Conservation (phyloP, 352 stramenopile species). For the Phytophthora podocarpi region DNA sequence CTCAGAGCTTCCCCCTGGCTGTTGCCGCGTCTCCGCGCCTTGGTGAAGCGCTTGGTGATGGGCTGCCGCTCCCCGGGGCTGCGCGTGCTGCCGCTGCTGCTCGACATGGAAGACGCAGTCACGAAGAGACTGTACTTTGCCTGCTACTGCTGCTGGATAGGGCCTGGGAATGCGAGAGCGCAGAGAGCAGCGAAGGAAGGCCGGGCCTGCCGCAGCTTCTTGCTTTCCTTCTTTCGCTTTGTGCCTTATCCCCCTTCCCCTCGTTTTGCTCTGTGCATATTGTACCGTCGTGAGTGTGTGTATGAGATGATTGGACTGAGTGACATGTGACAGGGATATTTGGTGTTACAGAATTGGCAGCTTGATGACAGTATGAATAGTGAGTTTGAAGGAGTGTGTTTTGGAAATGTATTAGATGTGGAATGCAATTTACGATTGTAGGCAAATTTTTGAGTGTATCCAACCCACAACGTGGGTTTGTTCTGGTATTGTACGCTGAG, state of each 20-base stretch:
- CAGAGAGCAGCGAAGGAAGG: not conserved
- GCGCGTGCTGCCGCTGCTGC: conserved; percentile 29
- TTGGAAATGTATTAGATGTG: not conserved
- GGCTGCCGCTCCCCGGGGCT: conserved; percentile 38
- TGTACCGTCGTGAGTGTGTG: not conserved
- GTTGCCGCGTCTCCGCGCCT: conserved; percentile 69
- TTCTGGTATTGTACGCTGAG: not conserved
- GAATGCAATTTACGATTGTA: not conserved
- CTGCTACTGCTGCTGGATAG: no score
- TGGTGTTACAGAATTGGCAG: no score
- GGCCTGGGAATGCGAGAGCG: no score
- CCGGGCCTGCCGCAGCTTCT: conserved; percentile 6
- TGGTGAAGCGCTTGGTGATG: conserved; percentile 75
- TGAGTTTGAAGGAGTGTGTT: not conserved
- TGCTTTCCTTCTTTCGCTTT: conserved; percentile 30
- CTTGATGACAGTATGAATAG: no score
- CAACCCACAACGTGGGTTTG: conserved; percentile 26
- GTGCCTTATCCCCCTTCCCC: conserved; percentile 22
- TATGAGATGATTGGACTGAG: not conserved
- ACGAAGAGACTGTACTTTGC: not conserved
- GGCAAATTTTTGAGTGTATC: conserved; percentile 21
- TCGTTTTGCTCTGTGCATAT: conserved; percentile 25
- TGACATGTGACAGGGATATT: not conserved
- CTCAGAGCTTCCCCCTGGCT: conserved; percentile 59
- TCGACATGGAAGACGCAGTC: conserved; percentile 22